Conservation (phyloP, 129 eudicot genomes). For the Saposhnikovia divaricata region DNA sequence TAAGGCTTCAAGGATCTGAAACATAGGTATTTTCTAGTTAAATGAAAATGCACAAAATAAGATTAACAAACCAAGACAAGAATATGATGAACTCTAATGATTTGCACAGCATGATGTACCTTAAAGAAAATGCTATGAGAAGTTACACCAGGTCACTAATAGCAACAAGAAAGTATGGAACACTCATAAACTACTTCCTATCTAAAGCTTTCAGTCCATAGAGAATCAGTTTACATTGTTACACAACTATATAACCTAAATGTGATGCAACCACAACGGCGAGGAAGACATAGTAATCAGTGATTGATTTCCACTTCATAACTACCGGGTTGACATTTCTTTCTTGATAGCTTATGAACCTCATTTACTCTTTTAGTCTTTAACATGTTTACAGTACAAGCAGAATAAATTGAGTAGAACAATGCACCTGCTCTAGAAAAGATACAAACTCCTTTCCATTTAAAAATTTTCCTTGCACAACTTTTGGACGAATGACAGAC, state of each 20-base stretch:
- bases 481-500: slow-evolving; percentile 77
- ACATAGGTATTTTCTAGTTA: not conserved
- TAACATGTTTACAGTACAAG: not conserved
- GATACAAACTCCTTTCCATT: slow-evolving; percentile 88
- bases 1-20: slow-evolving; percentile 89
- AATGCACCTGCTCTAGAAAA: slow-evolving; percentile 73
- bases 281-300: not conserved
- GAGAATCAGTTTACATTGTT: not conserved
- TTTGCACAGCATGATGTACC: not conserved
- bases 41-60: not conserved
- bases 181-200: not conserved
- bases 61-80: not conserved
- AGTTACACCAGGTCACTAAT: not conserved
- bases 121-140: too few species aligned
- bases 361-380: not conserved
- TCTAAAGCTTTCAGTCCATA: not conserved
- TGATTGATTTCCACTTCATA: not conserved
- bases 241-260: not conserved
- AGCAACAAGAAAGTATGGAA: not conserved
- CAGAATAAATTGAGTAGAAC: slow-evolving; percentile 12
- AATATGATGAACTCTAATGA: not conserved
- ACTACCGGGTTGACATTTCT: not conserved
- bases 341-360: not conserved
- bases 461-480: slow-evolving; percentile 80
- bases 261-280: not conserved